Conservation (phyloP, 768 basidiomycete species). For the Sarcodon sp. region DNA sequence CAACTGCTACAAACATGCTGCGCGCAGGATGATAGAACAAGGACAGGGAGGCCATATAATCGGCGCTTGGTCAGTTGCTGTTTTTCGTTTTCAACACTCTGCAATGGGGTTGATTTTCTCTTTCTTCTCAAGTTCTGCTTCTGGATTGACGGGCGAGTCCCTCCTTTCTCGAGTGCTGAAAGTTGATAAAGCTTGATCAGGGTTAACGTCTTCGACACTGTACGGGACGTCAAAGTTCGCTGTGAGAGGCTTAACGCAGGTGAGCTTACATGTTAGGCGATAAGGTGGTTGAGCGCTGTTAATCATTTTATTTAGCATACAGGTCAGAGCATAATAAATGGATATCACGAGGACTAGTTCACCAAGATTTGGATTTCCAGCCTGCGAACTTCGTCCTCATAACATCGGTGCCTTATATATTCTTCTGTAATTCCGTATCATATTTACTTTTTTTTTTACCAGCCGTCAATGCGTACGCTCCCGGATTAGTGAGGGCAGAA, state of each 20-base stretch:
- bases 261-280: too few species aligned
- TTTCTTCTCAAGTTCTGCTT: slow-evolving; percentile 12
- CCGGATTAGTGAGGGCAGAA: slow-evolving; percentile 17
- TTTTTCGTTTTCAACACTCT: too few species aligned
- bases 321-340: too few species aligned
- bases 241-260: slow-evolving; percentile 27
- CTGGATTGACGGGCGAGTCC: slow-evolving; percentile 15
- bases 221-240: slow-evolving; percentile 30
- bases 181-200: neutral
- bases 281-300: too few species aligned
- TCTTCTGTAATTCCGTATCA: too few species aligned
- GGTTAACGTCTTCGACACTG: slow-evolving; percentile 1
- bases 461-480: slow-evolving; percentile 21
- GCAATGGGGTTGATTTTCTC: neutral
- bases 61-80: slow-evolving; percentile 1
- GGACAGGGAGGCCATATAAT: neutral
- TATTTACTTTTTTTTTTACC: too few species aligned
- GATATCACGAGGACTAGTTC: too few species aligned
- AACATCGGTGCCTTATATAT: too few species aligned
- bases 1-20: neutral
- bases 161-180: too few species aligned
- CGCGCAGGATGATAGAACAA: neutral
- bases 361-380: too few species aligned
- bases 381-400: too few species aligned
- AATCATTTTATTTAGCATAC: too few species aligned